Percentiles rank a stretch among this genome's conserved stretches.
Conservation (phyloP, 108 stramenopile species). For the Discostella stelligeroides region DNA sequence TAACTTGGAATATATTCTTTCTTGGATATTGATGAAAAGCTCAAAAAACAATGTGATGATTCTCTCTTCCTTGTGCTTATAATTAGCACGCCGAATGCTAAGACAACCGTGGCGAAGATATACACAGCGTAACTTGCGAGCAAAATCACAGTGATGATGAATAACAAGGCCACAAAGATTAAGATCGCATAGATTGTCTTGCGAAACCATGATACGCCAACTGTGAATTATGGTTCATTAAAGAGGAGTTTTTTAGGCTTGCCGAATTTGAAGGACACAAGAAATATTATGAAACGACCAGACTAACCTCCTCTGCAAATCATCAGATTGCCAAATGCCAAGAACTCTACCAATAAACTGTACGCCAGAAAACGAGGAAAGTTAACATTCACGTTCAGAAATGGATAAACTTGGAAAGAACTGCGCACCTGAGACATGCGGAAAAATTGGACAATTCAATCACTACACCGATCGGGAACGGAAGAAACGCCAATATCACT, state of each 20-base stretch:
- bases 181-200: constrained; percentile 19
- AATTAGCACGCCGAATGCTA: constrained; percentile 25
- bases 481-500: constrained; percentile 29
- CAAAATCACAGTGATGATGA: constrained; percentile 26
- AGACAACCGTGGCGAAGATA: constrained; percentile 34
- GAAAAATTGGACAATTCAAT: constrained; percentile 38
- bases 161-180: constrained; percentile 14
- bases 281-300: not conserved
- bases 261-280: too few species aligned
- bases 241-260: too few species aligned
- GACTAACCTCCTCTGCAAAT: constrained; percentile 30
- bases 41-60: too few species aligned
- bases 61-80: constrained; percentile 20
- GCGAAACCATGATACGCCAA: constrained; percentile 8
- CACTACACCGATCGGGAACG: constrained; percentile 25
- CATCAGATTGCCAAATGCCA: constrained; percentile 29
- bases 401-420: too few species aligned
- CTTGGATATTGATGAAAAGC: too few species aligned
- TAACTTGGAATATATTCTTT: too few species aligned
- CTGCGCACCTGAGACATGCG: constrained; percentile 19
- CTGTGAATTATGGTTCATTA: too few species aligned
- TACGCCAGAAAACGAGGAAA: not conserved
- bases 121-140: constrained; percentile 46
- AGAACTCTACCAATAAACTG: constrained; percentile 28
- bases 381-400: too few species aligned